Evolutionary conservation across 192 early-diverging fungal species (phyloP).

Genomic region (Coemansia sp.): DNA sequence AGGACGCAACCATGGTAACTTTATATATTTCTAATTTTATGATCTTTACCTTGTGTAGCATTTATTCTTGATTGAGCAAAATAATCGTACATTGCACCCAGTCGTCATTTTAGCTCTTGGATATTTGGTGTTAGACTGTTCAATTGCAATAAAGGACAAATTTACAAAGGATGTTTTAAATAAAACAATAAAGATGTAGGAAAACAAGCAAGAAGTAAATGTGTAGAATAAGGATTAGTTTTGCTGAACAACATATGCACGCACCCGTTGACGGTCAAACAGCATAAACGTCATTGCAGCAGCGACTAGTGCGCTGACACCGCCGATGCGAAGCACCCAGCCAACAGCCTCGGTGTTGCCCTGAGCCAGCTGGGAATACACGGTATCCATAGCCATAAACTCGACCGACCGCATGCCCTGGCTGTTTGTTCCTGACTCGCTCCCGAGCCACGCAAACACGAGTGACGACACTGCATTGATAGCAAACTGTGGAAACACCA

Average conservation of each 20-base stretch:
- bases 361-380: slow-evolving; percentile 4
- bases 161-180: neutral
- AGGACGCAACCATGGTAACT: no score
- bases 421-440: neutral
- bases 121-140: neutral
- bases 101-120: no score
- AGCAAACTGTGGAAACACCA: slow-evolving; percentile 92
- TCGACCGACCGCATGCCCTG: slow-evolving; percentile 36
- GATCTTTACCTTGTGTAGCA: neutral
- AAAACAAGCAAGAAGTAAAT: neutral
- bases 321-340: slow-evolving; percentile 46
- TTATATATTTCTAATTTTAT: neutral
- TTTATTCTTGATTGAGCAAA: neutral
- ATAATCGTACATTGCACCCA: no score
- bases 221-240: slow-evolving; percentile 1
- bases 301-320: slow-evolving; percentile 39
- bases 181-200: neutral
- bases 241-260: slow-evolving; percentile 17
- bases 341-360: slow-evolving; percentile 24
- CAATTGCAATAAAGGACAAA: neutral
- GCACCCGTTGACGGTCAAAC: slow-evolving; percentile 43
- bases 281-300: slow-evolving; percentile 37
- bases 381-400: slow-evolving; percentile 32
- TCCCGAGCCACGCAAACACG: slow-evolving; percentile 47
- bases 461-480: slow-evolving; percentile 53